phyloP scores from a whole-genome alignment of 2,329 filamentous ascomycete genomes.

The Chaetomium strumarium region DNA sequence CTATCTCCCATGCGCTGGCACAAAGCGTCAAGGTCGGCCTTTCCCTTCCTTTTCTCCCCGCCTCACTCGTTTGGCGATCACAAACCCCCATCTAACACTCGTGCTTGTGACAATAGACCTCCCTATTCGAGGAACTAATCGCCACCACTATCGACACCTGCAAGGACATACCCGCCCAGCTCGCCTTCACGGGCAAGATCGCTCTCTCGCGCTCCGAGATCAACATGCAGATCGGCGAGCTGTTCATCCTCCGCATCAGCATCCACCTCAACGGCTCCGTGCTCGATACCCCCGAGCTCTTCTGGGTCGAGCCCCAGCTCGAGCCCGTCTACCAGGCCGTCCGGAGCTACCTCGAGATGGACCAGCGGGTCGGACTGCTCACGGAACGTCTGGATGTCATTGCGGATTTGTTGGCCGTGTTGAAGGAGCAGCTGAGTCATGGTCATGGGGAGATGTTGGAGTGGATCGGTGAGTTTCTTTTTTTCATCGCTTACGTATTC shows the following conservation, averaged over 20 bases:
- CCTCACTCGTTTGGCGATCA: background rate
- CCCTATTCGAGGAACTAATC: conserved; percentile 91
- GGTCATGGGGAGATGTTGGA: conserved; percentile 85
- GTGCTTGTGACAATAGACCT: conserved; percentile 54
- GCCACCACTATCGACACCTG: conserved; percentile 89
- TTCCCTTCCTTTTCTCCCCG: background rate
- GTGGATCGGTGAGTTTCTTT: conserved; percentile 68
- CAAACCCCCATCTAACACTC: conserved; percentile 24
- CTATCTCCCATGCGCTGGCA: conserved; percentile 90
- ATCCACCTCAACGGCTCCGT: conserved; percentile 97
- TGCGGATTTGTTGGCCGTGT: conserved; percentile 81
- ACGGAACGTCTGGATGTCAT: conserved; percentile 91
- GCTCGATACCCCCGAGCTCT: conserved; percentile 91
- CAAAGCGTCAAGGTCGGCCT: conserved; percentile 79
- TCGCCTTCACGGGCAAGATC: conserved; percentile 88
- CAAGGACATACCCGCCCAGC: conserved; percentile 87
- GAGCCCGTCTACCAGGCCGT: conserved; percentile 96
- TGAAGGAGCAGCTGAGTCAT: conserved; percentile 93
- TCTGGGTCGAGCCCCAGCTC: conserved; percentile 96
- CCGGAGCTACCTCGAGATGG: conserved; percentile 94
- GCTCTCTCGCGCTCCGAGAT: conserved; percentile 82
- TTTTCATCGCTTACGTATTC: no score
- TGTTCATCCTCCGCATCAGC: conserved; percentile 96
- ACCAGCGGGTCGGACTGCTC: conserved; percentile 82
- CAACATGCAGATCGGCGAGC: conserved; percentile 98